Evolutionary conservation across 139 green algal genomes (phyloP).

Genomic region (Closterium sp.): DNA sequence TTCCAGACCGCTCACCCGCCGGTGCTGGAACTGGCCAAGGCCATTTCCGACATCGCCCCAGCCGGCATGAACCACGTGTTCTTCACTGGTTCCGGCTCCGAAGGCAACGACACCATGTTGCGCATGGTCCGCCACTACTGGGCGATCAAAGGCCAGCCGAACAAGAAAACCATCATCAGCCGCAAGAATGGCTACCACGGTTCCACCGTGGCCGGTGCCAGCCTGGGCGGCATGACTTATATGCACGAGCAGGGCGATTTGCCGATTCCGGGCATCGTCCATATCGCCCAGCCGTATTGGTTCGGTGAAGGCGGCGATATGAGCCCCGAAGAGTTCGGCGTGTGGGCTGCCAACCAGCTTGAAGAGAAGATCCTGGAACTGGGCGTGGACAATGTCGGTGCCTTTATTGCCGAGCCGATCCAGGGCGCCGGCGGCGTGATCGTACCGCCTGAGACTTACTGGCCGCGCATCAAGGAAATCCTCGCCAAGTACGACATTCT

Average conservation of each 20-base stretch:
- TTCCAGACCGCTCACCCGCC: too few species aligned
- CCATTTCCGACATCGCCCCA: too few species aligned
- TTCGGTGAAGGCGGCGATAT: background rate
- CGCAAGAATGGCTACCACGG: too few species aligned
- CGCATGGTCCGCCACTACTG: too few species aligned
- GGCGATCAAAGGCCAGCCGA: too few species aligned
- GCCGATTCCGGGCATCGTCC: background rate
- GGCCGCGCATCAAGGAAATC: background rate
- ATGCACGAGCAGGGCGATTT: background rate
- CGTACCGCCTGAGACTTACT: conserved; percentile 30
- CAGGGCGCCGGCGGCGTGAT: conserved; percentile 41
- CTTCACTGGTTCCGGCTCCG: too few species aligned
- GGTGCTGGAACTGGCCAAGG: too few species aligned
- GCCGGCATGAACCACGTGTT: too few species aligned
- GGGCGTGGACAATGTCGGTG: conserved; percentile 4
- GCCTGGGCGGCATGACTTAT: background rate
- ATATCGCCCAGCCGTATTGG: background rate
- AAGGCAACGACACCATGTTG: too few species aligned
- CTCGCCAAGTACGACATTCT: conserved; percentile 37
- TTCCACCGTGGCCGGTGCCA: too few species aligned
- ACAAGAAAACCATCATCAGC: too few species aligned
- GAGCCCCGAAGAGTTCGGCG: background rate
- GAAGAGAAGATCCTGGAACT: background rate
- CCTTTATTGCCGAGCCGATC: conserved; percentile 36
- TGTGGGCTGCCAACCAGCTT: background rate